Evolutionary conservation across 352 stramenopile species (phyloP).

Genomic region (Pythium rhizo-oryzae): DNA sequence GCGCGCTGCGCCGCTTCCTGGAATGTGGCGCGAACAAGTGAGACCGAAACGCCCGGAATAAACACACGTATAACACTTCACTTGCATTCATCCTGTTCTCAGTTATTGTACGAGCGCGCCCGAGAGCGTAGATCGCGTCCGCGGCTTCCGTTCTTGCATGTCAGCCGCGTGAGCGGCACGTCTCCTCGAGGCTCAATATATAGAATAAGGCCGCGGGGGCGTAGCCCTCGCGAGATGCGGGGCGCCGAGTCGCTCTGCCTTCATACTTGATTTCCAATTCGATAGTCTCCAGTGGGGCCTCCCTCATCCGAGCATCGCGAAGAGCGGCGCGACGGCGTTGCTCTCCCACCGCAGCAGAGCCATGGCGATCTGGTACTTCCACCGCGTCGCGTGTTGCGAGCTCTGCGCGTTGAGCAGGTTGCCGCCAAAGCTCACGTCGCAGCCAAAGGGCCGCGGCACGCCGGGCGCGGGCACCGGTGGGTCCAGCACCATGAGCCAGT

Average conservation of each 20-base stretch:
- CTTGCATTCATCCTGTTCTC: conserved; percentile 12
- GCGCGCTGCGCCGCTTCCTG: not conserved
- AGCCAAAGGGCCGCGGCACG: conserved; percentile 22
- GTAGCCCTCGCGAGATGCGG: not conserved
- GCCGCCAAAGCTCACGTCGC: conserved; percentile 72
- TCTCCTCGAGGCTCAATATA: conserved; percentile 16
- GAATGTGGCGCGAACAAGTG: not conserved
- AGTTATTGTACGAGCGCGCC: conserved; percentile 6
- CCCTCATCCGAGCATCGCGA: conserved; percentile 57
- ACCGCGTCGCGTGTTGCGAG: conserved; percentile 61
- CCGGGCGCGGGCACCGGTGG: conserved; percentile 21
- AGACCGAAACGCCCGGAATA: not conserved
- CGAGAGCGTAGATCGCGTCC: not conserved
- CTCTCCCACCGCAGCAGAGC: conserved; percentile 77
- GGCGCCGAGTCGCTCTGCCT: too few relatives aligned
- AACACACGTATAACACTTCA: not conserved
- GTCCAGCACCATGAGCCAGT: conserved; percentile 76
- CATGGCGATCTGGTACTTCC: conserved; percentile 87
- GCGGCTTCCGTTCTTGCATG: not conserved
- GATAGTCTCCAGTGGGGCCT: not conserved
- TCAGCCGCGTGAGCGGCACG: not conserved
- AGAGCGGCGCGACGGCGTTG: conserved; percentile 74
- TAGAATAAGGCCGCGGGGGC: conserved; percentile 10
- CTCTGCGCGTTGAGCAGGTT: conserved; percentile 69
- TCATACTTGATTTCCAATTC: not conserved